These are phyloP conservation scores for Dactylellina leptospora DNA, from an alignment of 2,329 filamentous ascomycete species.

Conservation along the genomic window DNA sequence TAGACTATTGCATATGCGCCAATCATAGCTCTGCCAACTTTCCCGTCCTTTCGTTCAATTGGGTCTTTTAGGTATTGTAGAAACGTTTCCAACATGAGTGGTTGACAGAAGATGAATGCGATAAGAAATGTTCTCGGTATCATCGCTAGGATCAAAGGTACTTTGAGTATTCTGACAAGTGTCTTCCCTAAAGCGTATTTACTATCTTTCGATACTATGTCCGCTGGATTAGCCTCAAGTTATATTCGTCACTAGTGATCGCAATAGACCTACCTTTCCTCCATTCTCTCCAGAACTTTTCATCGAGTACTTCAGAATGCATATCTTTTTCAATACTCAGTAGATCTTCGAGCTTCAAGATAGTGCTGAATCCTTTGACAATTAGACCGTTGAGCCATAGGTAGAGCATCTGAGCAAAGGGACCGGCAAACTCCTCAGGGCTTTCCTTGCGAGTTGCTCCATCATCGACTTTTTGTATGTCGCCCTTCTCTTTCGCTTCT, in stretches of 20 bases:
- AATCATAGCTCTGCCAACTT: conserved; percentile 57
- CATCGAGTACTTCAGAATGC: conserved; percentile 59
- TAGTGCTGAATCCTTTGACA: conserved; percentile 57
- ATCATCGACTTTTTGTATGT: background rate
- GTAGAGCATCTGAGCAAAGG: conserved; percentile 60
- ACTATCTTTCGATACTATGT: background rate
- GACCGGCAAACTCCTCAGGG: conserved; percentile 60
- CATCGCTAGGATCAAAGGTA: conserved; percentile 55
- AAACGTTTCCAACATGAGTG: conserved; percentile 58
- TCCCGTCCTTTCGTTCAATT: conserved; percentile 36
- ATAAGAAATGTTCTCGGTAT: conserved; percentile 57
- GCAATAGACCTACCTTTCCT: background rate
- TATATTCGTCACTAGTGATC: background rate
- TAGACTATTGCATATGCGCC: conserved; percentile 59
- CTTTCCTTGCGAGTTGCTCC: conserved; percentile 51
- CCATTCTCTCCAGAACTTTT: conserved; percentile 61
- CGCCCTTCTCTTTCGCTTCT: conserved; percentile 12
- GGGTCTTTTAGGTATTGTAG: conserved; percentile 58
- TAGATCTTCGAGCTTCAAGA: conserved; percentile 50
- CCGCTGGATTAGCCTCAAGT: background rate
- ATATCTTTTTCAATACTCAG: conserved; percentile 57
- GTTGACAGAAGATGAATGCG: conserved; percentile 59
- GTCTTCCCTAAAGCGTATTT: conserved; percentile 8
- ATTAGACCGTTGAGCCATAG: conserved; percentile 60
- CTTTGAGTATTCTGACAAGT: conserved; percentile 12